These are phyloP conservation scores for Raffaelea albimanens DNA, from an alignment of 2,329 filamentous ascomycete species.

Conservation along the genomic window DNA sequence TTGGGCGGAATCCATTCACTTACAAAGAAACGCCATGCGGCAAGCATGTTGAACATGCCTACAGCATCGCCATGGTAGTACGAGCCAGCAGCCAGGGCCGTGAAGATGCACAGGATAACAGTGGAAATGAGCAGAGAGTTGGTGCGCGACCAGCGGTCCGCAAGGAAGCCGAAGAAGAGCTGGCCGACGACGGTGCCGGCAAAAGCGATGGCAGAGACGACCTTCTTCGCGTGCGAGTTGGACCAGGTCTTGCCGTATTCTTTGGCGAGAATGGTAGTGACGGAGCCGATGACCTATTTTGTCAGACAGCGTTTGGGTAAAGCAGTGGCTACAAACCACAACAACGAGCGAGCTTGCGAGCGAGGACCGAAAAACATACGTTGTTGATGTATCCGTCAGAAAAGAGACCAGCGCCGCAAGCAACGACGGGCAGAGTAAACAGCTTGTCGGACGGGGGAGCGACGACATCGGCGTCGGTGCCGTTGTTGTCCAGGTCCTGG, in stretches of 20 bases:
- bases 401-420: slow-evolving; percentile 83
- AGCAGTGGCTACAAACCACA: not conserved
- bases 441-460: slow-evolving; percentile 1
- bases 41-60: slow-evolving; percentile 66
- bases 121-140: slow-evolving; percentile 76
- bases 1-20: slow-evolving; percentile 23
- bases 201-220: slow-evolving; percentile 76
- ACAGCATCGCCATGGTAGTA: slow-evolving; percentile 61
- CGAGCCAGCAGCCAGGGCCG: slow-evolving; percentile 65
- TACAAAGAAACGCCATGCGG: slow-evolving; percentile 77
- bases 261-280: slow-evolving; percentile 62
- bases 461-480: not conserved
- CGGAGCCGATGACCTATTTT: slow-evolving; percentile 70
- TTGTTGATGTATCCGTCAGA: slow-evolving; percentile 90
- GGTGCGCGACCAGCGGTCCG: slow-evolving; percentile 77
- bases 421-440: slow-evolving; percentile 59
- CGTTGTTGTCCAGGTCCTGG: not conserved
- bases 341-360: not conserved
- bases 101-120: slow-evolving; percentile 75
- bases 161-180: slow-evolving; percentile 69
- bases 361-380: slow-evolving; percentile 28
- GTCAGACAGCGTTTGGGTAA: not conserved
- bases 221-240: slow-evolving; percentile 58
- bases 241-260: slow-evolving; percentile 65
- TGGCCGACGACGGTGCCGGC: slow-evolving; percentile 75